These are phyloP conservation scores for Talaromyces islandicus DNA, from an alignment of 2,329 filamentous ascomycete genomes.

Conservation along the genomic window DNA sequence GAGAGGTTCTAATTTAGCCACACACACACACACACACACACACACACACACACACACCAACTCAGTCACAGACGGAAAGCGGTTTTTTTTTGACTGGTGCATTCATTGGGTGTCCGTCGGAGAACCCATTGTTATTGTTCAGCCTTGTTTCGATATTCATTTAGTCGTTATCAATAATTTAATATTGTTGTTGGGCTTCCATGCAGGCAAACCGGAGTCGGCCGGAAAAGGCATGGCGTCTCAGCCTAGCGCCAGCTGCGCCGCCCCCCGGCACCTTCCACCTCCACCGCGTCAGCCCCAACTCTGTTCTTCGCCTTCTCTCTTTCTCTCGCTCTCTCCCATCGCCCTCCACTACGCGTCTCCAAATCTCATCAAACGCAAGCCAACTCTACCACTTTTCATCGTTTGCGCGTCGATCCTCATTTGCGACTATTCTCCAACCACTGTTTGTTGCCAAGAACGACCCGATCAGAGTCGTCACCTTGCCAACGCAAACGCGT, in stretches of 20 bases:
- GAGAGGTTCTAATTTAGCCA: not conserved
- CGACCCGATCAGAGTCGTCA: not conserved
- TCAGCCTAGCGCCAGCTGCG: not conserved
- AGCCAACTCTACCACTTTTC: not conserved
- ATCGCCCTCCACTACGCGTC: not conserved
- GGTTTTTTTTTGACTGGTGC: not conserved
- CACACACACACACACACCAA: too few species aligned
- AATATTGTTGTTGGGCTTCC: not conserved
- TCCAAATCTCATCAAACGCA: not conserved
- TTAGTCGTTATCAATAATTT: too few species aligned
- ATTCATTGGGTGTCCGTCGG: not conserved
- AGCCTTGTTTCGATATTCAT: not conserved
- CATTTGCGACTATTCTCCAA: not conserved
- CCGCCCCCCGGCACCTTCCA: not conserved
- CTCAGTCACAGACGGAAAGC: not conserved
- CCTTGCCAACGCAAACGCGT: not conserved
- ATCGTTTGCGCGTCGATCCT: not conserved
- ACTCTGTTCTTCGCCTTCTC: constrained; percentile 1
- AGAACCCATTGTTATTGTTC: too few species aligned
- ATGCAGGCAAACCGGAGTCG: not conserved
- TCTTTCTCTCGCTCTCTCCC: constrained; percentile 9
- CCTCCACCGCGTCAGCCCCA: not conserved
- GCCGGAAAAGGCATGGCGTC: not conserved
- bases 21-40: too few species aligned
- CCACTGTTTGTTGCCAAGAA: not conserved